These are phyloP conservation scores for Graphium sp. DNA, from an alignment of 2,329 filamentous ascomycete species.

Conservation along the genomic window DNA sequence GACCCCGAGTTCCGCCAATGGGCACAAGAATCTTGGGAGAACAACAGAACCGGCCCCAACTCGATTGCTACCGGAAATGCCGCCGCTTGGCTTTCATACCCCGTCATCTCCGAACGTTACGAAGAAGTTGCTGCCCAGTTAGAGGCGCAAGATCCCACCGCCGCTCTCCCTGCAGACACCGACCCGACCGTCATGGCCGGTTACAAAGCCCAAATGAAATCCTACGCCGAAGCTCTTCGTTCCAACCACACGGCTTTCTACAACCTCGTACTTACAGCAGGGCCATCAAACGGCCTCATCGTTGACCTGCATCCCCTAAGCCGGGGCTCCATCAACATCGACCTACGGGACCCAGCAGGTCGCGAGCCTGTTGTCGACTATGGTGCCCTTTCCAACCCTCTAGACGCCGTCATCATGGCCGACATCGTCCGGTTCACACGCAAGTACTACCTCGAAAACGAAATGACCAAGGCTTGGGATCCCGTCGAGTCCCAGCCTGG, in stretches of 20 bases:
- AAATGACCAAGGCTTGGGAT: conserved; percentile 12
- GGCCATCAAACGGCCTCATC: conserved; percentile 8
- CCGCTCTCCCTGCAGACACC: conserved; percentile 13
- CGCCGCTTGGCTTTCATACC: conserved; percentile 17
- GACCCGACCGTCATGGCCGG: conserved; percentile 17
- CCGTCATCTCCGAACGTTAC: conserved; percentile 14
- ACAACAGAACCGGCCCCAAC: conserved; percentile 11
- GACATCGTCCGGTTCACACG: conserved; percentile 19
- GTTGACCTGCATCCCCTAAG: conserved; percentile 16
- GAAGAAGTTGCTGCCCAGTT: conserved; percentile 14
- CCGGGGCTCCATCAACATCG: conserved; percentile 19
- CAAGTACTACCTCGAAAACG: conserved; percentile 17
- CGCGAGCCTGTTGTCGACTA: conserved; percentile 20
- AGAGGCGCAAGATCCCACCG: conserved; percentile 14
- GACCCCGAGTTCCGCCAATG: conserved; percentile 7
- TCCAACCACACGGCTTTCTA: conserved; percentile 18
- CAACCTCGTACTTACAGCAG: conserved; percentile 9
- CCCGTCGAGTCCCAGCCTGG: conserved; percentile 17
- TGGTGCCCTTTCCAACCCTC: conserved; percentile 17
- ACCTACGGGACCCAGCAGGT: conserved; percentile 17
- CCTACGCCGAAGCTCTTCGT: conserved; percentile 15
- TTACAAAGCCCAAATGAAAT: conserved; percentile 18
- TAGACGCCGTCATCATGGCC: conserved; percentile 18
- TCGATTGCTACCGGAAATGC: conserved; percentile 16
- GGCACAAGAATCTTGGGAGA: conserved; percentile 5